phyloP scores from a whole-genome alignment of 2,329 filamentous ascomycete genomes.

The Verticillium isaacii region DNA sequence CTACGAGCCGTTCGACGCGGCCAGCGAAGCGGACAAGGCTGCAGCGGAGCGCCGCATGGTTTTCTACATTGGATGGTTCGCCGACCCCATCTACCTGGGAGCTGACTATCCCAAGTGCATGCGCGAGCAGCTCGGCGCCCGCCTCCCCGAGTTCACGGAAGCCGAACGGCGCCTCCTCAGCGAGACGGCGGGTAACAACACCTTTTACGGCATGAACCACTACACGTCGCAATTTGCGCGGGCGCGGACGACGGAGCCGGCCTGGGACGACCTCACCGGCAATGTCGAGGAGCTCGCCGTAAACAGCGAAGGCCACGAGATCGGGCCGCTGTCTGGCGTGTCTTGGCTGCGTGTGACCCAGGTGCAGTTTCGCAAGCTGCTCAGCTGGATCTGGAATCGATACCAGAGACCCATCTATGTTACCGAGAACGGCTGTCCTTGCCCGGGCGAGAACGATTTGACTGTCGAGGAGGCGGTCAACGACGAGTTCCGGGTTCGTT shows the following conservation, averaged over 20 bases:
- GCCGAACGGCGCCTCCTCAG: slow-evolving; percentile 69
- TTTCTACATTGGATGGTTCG: slow-evolving; percentile 85
- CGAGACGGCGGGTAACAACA: slow-evolving; percentile 63
- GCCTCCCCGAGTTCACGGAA: slow-evolving; percentile 68
- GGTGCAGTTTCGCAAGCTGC: slow-evolving; percentile 69
- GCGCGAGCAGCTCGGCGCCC: slow-evolving; percentile 72
- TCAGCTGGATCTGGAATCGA: slow-evolving; percentile 72
- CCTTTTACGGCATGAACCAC: slow-evolving; percentile 94
- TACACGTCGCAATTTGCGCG: slow-evolving; percentile 87
- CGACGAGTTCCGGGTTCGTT: slow-evolving; percentile 76
- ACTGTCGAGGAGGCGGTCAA: slow-evolving; percentile 62
- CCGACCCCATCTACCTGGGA: slow-evolving; percentile 80
- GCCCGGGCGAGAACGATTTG: slow-evolving; percentile 63
- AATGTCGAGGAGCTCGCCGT: slow-evolving; percentile 69
- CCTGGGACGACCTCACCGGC: slow-evolving; percentile 64
- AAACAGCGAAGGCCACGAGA: slow-evolving; percentile 66
- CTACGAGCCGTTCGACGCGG: slow-evolving; percentile 67
- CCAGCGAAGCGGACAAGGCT: slow-evolving; percentile 70
- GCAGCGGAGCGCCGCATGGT: slow-evolving; percentile 78
- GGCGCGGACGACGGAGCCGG: slow-evolving; percentile 58
- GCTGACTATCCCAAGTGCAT: slow-evolving; percentile 74
- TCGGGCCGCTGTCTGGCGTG: slow-evolving; percentile 78
- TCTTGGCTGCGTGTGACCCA: slow-evolving; percentile 76
- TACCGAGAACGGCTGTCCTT: slow-evolving; percentile 86
- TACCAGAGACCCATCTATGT: slow-evolving; percentile 75